Base-by-base conservation (phyloP, 2,329 filamentous ascomycete species). In the Annulohypoxylon truncatum region DNA sequence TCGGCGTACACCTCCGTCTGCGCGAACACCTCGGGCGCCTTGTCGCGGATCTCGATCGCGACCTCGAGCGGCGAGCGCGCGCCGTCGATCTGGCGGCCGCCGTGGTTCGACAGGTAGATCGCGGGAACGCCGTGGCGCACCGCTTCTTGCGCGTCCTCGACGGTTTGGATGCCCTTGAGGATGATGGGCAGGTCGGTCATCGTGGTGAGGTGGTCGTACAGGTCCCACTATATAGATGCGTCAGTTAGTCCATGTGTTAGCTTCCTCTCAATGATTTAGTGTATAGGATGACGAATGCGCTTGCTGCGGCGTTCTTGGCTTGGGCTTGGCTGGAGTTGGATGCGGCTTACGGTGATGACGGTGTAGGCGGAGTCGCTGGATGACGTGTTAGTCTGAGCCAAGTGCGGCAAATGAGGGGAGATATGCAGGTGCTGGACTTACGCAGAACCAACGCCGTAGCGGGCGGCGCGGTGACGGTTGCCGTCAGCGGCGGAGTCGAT, bases 21-120 rank as follows among this genome's bases (percentile, higher is more conserved):
- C 12, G 68, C 66, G 61, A 79, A 76, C 1, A 77, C 68, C 28
- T 75, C 71, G 6, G 77, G 75, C 7, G 72, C 74, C 24, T 75
- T 33, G 10, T 68, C 53, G 40, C 64, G 61, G 57, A 78, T 75
- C 66, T 78, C 76, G 51, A 74, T 33, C 2, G 75, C 73, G 8
- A 75, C 73, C 54, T 78, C 76, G 10, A 79, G 68, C 8, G 77
- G 48, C 12, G 76, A 71, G 1, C 70, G 75, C 13, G 70, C 64
- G 8, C 72, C 70, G 65, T 79, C 77, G 24, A 79, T 65, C 47
- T 79, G 77, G 28, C 78, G 75, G 3, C 76, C 77, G 26, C 77
- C 77, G 69, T 79, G 77, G 62, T 79, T 79, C 44, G 75, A 78
- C 7, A 79, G 71, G 61, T 75, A 75, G 51, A 79, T 77, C 9